These are phyloP conservation scores for Stramenopiles sp. DNA, from an alignment of 352 stramenopile species.

Conservation along the genomic window DNA sequence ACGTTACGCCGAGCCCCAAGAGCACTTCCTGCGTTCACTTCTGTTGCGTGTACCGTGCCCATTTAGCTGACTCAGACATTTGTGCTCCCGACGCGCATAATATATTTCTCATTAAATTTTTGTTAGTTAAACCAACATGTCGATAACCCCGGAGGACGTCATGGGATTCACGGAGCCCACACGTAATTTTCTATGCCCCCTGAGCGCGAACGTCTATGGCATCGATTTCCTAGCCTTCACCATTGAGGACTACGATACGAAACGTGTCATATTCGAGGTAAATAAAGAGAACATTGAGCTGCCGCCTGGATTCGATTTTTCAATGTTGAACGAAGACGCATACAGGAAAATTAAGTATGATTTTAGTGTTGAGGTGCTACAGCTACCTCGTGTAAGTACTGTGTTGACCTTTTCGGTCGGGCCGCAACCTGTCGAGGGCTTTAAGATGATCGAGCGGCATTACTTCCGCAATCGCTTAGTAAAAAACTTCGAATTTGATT, in stretches of 20 bases:
- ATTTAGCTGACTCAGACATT: too few relatives aligned
- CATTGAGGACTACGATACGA: constrained; percentile 81
- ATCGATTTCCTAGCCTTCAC: constrained; percentile 84
- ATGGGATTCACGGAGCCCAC: too few relatives aligned
- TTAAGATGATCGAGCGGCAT: constrained; percentile 88
- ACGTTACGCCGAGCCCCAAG: too few relatives aligned
- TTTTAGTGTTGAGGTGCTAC: constrained; percentile 73
- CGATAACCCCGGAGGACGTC: too few relatives aligned
- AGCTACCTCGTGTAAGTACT: constrained; percentile 53
- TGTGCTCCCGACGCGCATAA: too few relatives aligned
- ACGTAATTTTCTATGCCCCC: constrained; percentile 80
- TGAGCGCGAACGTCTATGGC: constrained; percentile 73
- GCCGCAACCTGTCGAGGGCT: constrained; percentile 54
- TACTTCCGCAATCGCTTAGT: constrained; percentile 82
- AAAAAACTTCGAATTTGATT: constrained; percentile 31
- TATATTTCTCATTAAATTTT: too few relatives aligned
- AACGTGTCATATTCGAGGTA: constrained; percentile 80
- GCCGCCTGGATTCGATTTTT: constrained; percentile 45
- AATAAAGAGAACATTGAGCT: constrained; percentile 20
- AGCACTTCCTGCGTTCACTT: too few relatives aligned
- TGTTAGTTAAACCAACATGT: too few relatives aligned
- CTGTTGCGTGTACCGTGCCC: too few relatives aligned
- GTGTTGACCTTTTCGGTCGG: constrained; percentile 58
- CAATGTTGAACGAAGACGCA: constrained; percentile 52
- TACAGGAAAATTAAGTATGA: constrained; percentile 82